Base-by-base conservation (phyloP, 163 green algal genomes). In the Chloromonas sp. region DNA sequence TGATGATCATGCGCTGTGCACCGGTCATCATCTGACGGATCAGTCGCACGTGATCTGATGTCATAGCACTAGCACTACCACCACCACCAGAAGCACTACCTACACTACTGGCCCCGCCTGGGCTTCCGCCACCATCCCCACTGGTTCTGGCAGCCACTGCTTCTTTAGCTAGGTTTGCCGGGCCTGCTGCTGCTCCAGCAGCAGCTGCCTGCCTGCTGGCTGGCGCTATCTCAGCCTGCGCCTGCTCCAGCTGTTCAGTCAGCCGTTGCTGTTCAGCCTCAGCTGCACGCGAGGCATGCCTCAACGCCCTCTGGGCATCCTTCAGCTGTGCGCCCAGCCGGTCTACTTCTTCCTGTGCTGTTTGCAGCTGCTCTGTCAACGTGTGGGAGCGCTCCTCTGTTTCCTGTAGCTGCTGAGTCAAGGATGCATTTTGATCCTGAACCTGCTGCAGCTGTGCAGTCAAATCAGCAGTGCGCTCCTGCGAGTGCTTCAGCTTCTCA, bases 351-450 rank as follows among this genome's bases (percentile, higher is more conserved):
- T 36, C 36, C 36, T 36, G 36, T 36, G 36, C 36, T 36, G 36
- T 36, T 36, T 36, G 36, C 36, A 36, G 36, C 36, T 36, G 36
- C 36, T 36, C 36, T 36, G 36, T 36, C 36, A 36, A 36, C 36
- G 36, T 36, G 66, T 11, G 66, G 66, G 11, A 58, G n/a, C 0
- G 80, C 60, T 82, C 81, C 81, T 58, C 85, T 14, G 85, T 81
- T 82, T 70, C 61, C 8, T 57, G 58, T 2, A 82, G 66, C 60
- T 60, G 60, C 62, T 71, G 79, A 82, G 1, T 14, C 14, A 60
- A 82, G 81, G 2, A 85, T 61, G 59, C 85, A 81, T 60, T 11
- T 74, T 74, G 66, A 74, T 74, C 66, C 66, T 74, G 66, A 5
- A 74, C 66, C 5, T 11, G 66, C 66, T 74, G 66, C 5, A 11